These are phyloP conservation scores for Lipomyces orientalis DNA, from an alignment of 805 yeast species.

Conservation along the genomic window DNA sequence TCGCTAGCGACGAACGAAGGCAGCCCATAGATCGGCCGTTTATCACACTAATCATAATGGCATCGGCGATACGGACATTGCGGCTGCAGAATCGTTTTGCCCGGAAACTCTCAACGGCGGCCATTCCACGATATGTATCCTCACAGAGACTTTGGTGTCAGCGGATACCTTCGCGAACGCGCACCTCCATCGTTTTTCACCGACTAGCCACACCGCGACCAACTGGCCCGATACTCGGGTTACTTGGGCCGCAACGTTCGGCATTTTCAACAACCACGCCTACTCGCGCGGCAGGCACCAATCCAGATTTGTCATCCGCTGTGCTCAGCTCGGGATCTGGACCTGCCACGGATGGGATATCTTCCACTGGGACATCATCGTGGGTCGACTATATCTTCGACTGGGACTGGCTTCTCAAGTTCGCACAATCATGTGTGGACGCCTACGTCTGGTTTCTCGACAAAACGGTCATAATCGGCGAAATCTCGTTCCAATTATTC, in stretches of 20 bases:
- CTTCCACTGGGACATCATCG: background rate
- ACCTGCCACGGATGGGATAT: background rate
- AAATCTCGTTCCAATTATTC: constrained; percentile 23
- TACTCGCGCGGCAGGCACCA: background rate
- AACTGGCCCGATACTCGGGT: background rate
- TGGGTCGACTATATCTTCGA: background rate
- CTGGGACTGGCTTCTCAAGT: constrained; percentile 2
- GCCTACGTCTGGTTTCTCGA: constrained; percentile 4
- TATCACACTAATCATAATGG: background rate
- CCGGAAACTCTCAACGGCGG: background rate
- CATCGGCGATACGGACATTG: background rate
- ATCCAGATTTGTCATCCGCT: background rate
- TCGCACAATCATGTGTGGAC: background rate
- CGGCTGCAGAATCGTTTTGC: background rate
- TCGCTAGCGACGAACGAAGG: background rate
- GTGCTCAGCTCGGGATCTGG: background rate
- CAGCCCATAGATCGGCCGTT: background rate
- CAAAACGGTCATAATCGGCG: constrained; percentile 14
- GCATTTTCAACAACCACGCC: background rate
- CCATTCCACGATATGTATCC: background rate
- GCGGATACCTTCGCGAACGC: background rate
- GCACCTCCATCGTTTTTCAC: background rate
- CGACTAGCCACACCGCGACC: background rate
- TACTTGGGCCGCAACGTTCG: background rate
- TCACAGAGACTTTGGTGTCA: background rate